Percentiles rank a stretch among this genome's conserved stretches.
Evolutionary conservation across 2,329 filamentous ascomycete species (phyloP).

Genomic region (Pyrenophora seminiperda): DNA sequence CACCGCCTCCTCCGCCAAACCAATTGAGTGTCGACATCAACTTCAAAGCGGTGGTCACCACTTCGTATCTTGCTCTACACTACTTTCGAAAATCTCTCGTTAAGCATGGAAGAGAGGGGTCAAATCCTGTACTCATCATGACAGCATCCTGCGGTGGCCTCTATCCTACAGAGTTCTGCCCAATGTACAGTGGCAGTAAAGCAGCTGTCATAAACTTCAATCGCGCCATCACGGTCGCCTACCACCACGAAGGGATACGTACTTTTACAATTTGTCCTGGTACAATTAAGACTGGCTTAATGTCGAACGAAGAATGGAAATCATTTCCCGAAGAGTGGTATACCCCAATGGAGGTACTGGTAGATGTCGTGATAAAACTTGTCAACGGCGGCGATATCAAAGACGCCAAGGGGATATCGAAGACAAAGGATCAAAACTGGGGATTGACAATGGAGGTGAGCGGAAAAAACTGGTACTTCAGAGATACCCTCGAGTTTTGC

Average conservation of each 20-base stretch:
- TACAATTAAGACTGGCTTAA: conserved; percentile 46
- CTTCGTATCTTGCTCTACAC: conserved; percentile 50
- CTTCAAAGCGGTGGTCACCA: conserved; percentile 47
- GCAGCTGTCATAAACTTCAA: conserved; percentile 51
- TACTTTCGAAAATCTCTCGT: conserved; percentile 44
- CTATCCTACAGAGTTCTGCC: conserved; percentile 45
- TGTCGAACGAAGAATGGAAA: conserved; percentile 41
- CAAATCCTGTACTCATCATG: conserved; percentile 41
- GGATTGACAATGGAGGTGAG: conserved; percentile 39
- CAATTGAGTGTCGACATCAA: conserved; percentile 47
- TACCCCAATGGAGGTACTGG: conserved; percentile 41
- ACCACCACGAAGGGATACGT: conserved; percentile 45
- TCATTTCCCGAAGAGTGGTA: conserved; percentile 43
- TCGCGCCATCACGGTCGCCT: conserved; percentile 45
- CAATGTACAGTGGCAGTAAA: conserved; percentile 36
- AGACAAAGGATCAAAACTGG: conserved; percentile 28
- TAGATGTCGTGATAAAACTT: conserved; percentile 35
- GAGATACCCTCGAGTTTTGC: conserved; percentile 24
- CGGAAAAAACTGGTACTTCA: conserved; percentile 36
- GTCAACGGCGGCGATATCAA: conserved; percentile 39
- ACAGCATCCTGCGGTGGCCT: conserved; percentile 48
- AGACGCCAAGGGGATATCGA: conserved; percentile 31
- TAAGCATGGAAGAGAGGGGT: conserved; percentile 24
- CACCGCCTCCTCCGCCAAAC: conserved; percentile 37
- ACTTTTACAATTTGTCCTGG: conserved; percentile 50